phyloP scores from a whole-genome alignment of 257 asterid genomes.

The Solanum ossicruentum region DNA sequence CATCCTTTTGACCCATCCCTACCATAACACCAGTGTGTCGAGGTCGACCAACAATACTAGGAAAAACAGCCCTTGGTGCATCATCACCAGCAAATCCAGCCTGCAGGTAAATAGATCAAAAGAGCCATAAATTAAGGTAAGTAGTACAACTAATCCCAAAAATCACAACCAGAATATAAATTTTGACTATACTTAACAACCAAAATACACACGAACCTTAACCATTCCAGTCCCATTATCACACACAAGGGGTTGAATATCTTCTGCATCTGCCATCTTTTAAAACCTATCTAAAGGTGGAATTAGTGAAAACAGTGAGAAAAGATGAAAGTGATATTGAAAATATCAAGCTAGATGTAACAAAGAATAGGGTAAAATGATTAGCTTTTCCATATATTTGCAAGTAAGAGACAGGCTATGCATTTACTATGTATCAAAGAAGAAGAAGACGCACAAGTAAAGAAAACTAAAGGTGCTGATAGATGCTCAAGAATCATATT shows the following conservation, averaged over 20 bases:
- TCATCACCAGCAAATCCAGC: constrained; percentile 43
- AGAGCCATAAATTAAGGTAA: neutral
- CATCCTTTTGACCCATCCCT: constrained; percentile 23
- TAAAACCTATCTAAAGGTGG: neutral
- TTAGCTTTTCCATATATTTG: neutral
- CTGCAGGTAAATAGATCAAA: neutral
- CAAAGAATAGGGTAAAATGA: neutral
- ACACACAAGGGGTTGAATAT: constrained; percentile 27
- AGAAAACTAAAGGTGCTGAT: too few relatives aligned
- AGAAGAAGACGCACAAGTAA: neutral
- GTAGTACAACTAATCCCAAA: neutral
- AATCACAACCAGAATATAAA: neutral
- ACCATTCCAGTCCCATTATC: constrained; percentile 36
- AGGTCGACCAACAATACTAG: constrained; percentile 29
- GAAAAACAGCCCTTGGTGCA: constrained; percentile 39
- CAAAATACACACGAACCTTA: constrained; percentile 8
- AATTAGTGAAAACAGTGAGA: neutral
- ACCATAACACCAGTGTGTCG: constrained; percentile 18
- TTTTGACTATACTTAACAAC: neutral
- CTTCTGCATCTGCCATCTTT: constrained; percentile 17
- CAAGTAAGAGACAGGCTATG: neutral
- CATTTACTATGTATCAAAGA: neutral
- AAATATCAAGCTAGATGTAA: neutral
- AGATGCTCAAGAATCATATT: neutral
- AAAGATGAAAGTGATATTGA: neutral